Conservation (phyloP, 2,329 filamentous ascomycete genomes). For the Fusarium luffae region DNA sequence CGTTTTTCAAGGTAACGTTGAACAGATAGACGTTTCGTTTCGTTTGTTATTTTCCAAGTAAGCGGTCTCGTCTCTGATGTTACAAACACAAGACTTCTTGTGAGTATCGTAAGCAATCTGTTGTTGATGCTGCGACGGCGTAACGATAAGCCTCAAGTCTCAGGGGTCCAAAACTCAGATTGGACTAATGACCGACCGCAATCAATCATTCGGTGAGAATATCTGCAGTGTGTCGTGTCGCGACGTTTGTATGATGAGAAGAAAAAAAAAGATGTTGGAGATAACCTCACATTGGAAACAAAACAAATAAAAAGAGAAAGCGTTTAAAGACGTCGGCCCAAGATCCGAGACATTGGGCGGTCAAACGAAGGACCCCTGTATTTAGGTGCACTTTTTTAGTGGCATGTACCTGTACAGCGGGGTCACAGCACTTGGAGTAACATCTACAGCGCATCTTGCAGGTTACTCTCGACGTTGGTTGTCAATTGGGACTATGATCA, state of each 20-base stretch:
- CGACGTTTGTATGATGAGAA: background rate
- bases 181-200: too few relatives aligned
- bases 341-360: constrained; percentile 43
- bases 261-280: background rate
- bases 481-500: too few relatives aligned
- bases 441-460: constrained; percentile 37
- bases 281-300: constrained; percentile 32
- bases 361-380: constrained; percentile 29
- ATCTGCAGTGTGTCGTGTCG: background rate
- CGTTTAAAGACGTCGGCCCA: constrained; percentile 29
- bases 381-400: constrained; percentile 19
- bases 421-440: background rate
- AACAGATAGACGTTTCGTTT: constrained; percentile 31
- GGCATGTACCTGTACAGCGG: constrained; percentile 3
- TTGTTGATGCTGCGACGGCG: background rate
- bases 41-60: too few relatives aligned
- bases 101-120: too few relatives aligned
- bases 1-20: constrained; percentile 40
- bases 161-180: background rate
- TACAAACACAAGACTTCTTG: background rate
- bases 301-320: constrained; percentile 20
- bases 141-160: constrained; percentile 1
- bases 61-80: too few relatives aligned
- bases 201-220: background rate
- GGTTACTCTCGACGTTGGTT: background rate